phyloP scores from a whole-genome alignment of 306 rosid species.

The Cucurbita pepo region DNA sequence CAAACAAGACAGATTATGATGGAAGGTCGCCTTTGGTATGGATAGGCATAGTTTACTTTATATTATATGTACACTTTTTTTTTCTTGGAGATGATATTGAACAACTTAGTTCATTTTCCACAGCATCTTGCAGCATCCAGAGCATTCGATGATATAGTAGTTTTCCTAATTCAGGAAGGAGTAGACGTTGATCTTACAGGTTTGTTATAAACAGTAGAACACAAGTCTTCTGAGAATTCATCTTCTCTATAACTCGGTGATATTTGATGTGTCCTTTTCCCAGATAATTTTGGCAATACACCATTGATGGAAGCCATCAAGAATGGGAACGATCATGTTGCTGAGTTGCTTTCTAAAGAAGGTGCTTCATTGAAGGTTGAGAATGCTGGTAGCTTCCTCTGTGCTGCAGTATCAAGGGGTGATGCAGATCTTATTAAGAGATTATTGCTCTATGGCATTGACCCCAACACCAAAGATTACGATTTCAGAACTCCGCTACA shows the following conservation, averaged over 20 bases:
- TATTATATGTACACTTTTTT: neutral
- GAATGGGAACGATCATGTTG: slow-evolving; percentile 62
- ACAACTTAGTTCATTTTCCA: neutral
- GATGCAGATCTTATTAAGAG: slow-evolving; percentile 66
- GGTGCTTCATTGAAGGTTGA: slow-evolving; percentile 66
- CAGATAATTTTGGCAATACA: slow-evolving; percentile 76
- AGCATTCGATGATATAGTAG: slow-evolving; percentile 65
- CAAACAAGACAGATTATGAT: slow-evolving; percentile 83
- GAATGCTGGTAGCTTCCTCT: slow-evolving; percentile 50
- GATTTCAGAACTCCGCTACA: slow-evolving; percentile 85
- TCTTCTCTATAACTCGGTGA: neutral
- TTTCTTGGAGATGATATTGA: neutral
- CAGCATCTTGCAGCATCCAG: slow-evolving; percentile 91
- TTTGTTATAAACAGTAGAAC: neutral
- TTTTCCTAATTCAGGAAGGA: slow-evolving; percentile 54
- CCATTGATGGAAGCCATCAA: slow-evolving; percentile 83
- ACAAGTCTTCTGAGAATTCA: neutral
- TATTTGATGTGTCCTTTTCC: neutral
- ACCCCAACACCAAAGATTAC: slow-evolving; percentile 76
- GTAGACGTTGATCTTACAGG: slow-evolving; percentile 53
- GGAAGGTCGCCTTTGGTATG: slow-evolving; percentile 93
- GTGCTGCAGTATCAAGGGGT: slow-evolving; percentile 70
- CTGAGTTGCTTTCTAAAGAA: slow-evolving; percentile 51
- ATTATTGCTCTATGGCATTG: slow-evolving; percentile 57
- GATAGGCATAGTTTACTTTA: neutral